Conservation (phyloP, 2,329 filamentous ascomycete species). For the Hymenoscyphus linearis region DNA sequence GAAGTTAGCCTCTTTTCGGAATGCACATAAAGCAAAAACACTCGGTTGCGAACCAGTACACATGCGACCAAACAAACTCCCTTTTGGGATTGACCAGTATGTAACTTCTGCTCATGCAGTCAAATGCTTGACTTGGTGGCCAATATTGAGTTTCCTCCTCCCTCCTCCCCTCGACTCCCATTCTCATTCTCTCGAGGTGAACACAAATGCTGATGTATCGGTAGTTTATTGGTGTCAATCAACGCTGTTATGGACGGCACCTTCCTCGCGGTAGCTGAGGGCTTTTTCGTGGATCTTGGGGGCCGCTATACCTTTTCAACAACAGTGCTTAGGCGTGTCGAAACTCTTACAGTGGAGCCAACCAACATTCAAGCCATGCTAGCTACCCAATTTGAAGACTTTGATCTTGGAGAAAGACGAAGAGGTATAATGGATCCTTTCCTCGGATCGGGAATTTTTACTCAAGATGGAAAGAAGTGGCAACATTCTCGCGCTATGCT, state of each 20-base stretch:
- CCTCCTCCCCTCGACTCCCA: constrained; percentile 14
- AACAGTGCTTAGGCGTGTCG: constrained; percentile 14
- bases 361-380: constrained; percentile 52
- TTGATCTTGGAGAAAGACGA: constrained; percentile 47
- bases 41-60: constrained; percentile 18
- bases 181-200: constrained; percentile 16
- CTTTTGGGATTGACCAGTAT: constrained; percentile 20
- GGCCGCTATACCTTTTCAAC: constrained; percentile 20
- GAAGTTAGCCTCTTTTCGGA: neutral
- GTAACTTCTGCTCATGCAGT: constrained; percentile 17
- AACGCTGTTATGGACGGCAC: neutral
- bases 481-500: constrained; percentile 39
- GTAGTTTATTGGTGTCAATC: neutral
- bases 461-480: constrained; percentile 29
- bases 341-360: constrained; percentile 2
- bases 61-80: constrained; percentile 16
- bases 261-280: neutral
- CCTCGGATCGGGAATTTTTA: constrained; percentile 31
- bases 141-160: too few relatives aligned
- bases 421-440: constrained; percentile 34
- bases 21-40: constrained; percentile 17
- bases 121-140: constrained; percentile 11
- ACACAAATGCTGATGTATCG: constrained; percentile 2
- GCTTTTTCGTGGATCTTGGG: constrained; percentile 14
- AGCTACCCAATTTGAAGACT: constrained; percentile 47